phyloP scores from a whole-genome alignment of 768 basidiomycete genomes.

The Kwoniella pini region DNA sequence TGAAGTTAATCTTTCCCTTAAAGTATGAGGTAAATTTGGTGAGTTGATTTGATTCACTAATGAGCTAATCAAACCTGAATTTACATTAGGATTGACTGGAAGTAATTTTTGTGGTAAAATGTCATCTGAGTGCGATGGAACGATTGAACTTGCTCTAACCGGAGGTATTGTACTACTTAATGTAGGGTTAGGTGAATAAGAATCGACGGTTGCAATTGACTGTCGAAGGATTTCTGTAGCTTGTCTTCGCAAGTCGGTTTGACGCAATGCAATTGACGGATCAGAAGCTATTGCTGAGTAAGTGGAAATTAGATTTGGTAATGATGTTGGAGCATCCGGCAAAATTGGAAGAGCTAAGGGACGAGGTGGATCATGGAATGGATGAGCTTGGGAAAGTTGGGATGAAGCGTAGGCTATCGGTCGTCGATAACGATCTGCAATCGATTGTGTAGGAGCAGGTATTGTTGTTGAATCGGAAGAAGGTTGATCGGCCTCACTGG shows the following conservation, averaged over 20 bases:
- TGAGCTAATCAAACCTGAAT: constrained; percentile 19
- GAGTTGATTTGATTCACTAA: constrained; percentile 36
- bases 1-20: constrained; percentile 37
- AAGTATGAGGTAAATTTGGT: constrained; percentile 34
- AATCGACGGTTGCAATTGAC: constrained; percentile 28
- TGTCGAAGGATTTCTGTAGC: constrained; percentile 32
- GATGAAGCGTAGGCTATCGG: constrained; percentile 33
- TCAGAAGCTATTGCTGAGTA: constrained; percentile 34
- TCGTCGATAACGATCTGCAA: constrained; percentile 29
- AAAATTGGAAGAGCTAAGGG: neutral
- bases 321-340: constrained; percentile 30
- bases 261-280: constrained; percentile 33
- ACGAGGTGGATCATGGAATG: constrained; percentile 29
- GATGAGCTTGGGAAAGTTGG: constrained; percentile 24
- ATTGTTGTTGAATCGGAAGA: neutral
- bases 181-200: constrained; percentile 29
- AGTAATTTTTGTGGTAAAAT: constrained; percentile 13
- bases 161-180: constrained; percentile 21
- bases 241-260: constrained; percentile 26
- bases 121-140: constrained; percentile 28
- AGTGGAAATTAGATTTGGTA: constrained; percentile 32
- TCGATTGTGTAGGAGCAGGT: constrained; percentile 14
- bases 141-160: constrained; percentile 21
- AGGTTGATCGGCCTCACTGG: neutral
- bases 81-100: constrained; percentile 25